phyloP scores from a whole-genome alignment of 306 rosid genomes.

The Quercus wislizeni region DNA sequence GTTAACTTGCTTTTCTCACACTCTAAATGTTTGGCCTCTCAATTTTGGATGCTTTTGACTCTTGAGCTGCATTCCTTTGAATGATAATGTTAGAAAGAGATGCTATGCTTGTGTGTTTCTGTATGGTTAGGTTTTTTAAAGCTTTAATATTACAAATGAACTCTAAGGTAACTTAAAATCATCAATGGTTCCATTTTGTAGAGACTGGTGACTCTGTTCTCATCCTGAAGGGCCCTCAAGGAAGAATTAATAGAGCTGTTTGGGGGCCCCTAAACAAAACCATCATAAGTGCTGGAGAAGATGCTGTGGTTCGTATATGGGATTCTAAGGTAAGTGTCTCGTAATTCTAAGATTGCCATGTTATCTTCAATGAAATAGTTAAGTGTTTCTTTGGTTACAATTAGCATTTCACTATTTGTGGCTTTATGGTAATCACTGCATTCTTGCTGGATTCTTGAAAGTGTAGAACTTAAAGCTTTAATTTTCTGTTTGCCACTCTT shows the following conservation, averaged over 20 bases:
- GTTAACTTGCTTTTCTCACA: background rate
- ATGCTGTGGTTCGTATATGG: conserved; percentile 78
- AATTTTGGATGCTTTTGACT: background rate
- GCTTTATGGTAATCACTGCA: background rate
- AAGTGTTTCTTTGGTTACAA: background rate
- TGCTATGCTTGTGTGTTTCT: background rate
- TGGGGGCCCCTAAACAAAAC: conserved; percentile 91
- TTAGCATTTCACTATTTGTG: background rate
- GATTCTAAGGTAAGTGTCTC: conserved; percentile 65
- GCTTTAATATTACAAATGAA: background rate
- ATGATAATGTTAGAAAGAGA: background rate
- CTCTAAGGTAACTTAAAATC: background rate
- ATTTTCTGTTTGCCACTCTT: background rate
- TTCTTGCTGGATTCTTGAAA: background rate
- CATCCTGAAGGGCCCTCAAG: conserved; percentile 76
- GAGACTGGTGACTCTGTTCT: conserved; percentile 77
- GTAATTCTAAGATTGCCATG: background rate
- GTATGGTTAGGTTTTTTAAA: background rate
- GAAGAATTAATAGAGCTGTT: conserved; percentile 89
- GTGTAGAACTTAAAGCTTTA: background rate
- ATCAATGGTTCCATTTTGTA: conserved; percentile 20
- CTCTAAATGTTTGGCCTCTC: background rate
- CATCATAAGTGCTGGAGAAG: conserved; percentile 92
- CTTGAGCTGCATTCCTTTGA: background rate
- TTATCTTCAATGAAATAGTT: background rate